These are phyloP conservation scores for Vaccinium corymbosum DNA, from an alignment of 148 eudicot genomes.

Conservation along the genomic window DNA sequence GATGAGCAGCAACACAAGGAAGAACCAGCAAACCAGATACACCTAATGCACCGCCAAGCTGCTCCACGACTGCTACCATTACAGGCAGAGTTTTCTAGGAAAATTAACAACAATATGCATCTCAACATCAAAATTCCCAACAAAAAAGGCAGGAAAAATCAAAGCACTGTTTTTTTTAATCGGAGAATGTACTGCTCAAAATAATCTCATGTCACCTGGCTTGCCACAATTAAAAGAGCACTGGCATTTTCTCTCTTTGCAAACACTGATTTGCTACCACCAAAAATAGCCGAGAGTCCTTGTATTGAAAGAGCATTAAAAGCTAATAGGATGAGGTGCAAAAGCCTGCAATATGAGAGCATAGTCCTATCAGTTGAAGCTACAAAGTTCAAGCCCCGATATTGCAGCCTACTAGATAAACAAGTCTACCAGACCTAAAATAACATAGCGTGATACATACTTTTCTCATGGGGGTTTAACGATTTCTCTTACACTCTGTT, in stretches of 20 bases:
- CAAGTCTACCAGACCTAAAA: neutral
- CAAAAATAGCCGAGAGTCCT: slow-evolving; percentile 53
- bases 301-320: slow-evolving; percentile 66
- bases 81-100: slow-evolving; percentile 88
- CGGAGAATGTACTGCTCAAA: neutral
- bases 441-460: neutral
- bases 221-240: slow-evolving; percentile 79
- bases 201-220: slow-evolving; percentile 59
- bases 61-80: slow-evolving; percentile 84
- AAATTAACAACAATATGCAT: slow-evolving; percentile 9
- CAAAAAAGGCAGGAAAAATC: neutral
- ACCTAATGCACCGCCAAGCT: slow-evolving; percentile 81
- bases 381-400: neutral
- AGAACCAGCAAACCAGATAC: slow-evolving; percentile 83
- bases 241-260: slow-evolving; percentile 59
- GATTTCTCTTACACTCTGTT: neutral
- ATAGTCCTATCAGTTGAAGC: slow-evolving; percentile 18
- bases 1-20: slow-evolving; percentile 93
- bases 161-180: neutral
- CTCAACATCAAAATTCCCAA: neutral
- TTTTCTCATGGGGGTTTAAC: neutral
- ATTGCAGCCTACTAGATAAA: neutral
- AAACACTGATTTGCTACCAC: slow-evolving; percentile 67
- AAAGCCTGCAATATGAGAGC: slow-evolving; percentile 45
- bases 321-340: slow-evolving; percentile 63